phyloP scores from a whole-genome alignment of 2,329 filamentous ascomycete genomes.

The Colletotrichum sp. region DNA sequence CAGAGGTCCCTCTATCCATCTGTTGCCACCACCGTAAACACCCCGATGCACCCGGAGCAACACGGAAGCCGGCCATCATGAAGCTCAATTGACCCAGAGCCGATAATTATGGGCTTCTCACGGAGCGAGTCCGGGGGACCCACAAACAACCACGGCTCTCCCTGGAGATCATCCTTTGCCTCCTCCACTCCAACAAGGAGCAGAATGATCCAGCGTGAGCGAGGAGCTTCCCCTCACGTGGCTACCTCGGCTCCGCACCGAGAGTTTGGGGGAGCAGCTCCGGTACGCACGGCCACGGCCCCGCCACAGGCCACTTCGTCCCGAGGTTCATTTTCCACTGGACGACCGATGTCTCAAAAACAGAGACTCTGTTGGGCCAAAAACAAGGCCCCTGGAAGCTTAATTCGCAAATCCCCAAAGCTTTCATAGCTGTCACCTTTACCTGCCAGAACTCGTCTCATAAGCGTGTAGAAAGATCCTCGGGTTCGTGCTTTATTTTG shows the following conservation, averaged over 20 bases:
- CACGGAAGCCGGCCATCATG: not conserved
- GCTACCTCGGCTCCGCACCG: slow-evolving; percentile 17
- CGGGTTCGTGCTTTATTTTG: not conserved
- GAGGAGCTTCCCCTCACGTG: slow-evolving; percentile 10
- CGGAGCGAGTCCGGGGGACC: not conserved
- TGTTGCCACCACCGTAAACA: not conserved
- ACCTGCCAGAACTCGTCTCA: not conserved
- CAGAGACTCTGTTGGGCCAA: not conserved
- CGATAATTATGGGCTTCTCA: slow-evolving; percentile 4
- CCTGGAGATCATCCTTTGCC: not conserved
- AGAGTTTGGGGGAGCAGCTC: not conserved
- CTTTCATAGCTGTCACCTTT: not conserved
- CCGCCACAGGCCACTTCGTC: slow-evolving; percentile 5
- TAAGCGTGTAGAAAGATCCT: not conserved
- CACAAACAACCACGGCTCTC: not conserved
- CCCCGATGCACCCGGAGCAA: not conserved
- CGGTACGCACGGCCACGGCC: slow-evolving; percentile 11
- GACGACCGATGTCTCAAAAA: not conserved
- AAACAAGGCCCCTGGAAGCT: not conserved
- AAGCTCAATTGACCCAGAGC: not conserved
- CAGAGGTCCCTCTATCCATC: not conserved
- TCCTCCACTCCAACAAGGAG: not conserved
- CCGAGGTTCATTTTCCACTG: slow-evolving; percentile 10
- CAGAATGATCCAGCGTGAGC: not conserved
- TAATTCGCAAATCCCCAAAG: not conserved